Percentiles rank a stretch among this genome's conserved stretches.
Conservation (phyloP, 768 basidiomycete genomes). For the Tylopilus intermedius region DNA sequence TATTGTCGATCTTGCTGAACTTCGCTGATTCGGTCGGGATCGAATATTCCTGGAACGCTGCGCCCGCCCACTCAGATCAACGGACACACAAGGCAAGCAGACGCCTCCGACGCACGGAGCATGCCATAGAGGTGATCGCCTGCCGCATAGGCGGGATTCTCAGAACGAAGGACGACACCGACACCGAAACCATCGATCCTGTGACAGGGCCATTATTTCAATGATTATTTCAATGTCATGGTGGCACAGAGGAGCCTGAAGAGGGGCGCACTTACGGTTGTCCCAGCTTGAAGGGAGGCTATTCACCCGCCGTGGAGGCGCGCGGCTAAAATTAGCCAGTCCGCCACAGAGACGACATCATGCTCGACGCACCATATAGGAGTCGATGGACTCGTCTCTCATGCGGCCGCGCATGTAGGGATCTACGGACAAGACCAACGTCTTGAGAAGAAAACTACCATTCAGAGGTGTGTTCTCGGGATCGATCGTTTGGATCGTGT, state of each 20-base stretch:
- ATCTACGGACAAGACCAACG: not conserved
- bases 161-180: conserved; percentile 1
- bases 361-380: not conserved
- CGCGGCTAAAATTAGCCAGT: not conserved
- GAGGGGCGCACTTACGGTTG: not conserved
- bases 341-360: not conserved
- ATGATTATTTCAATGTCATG: not conserved
- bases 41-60: conserved; percentile 6
- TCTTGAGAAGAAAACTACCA: conserved; percentile 6
- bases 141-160: conserved; percentile 1
- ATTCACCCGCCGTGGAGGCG: not conserved
- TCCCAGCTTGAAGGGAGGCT: not conserved
- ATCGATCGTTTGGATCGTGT: conserved; percentile 1
- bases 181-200: not conserved
- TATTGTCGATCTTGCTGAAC: not conserved
- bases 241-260: not conserved
- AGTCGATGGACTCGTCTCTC: not conserved
- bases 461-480: not conserved
- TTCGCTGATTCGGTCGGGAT: not conserved
- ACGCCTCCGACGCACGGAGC: not conserved
- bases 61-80: not conserved
- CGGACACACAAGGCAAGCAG: not conserved
- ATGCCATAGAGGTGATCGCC: conserved; percentile 6
- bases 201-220: not conserved
- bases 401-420: conserved; percentile 5